Base-by-base conservation (phyloP, 805 yeast genomes). In the Teunomyces lycoperdinae region DNA sequence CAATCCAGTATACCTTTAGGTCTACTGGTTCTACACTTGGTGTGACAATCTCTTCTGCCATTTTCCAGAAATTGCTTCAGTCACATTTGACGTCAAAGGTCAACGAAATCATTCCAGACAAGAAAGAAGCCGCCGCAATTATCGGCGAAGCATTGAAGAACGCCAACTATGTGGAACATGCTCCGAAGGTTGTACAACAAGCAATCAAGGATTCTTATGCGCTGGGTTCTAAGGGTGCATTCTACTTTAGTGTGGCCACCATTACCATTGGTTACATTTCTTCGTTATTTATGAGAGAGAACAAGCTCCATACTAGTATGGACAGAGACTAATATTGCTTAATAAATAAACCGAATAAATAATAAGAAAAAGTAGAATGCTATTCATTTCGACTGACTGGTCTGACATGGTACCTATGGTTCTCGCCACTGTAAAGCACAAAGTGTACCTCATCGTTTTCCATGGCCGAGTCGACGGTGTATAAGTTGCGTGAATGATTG, bases 11-110 rank as follows among this genome's bases (percentile, higher is more conserved):
- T 63, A 90, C 91, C 0, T 89, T 87, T 71, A 76, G 96, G 58
- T 84, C 92, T 8, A 84, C 90, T 0, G 96, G 96, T 0, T 85
- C 92, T n/a, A 86, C 94, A 0, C 66, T 88, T 43, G 96, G 96
- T 33, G 90, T 89, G 11, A 72, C 91, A 1, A 56, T 83, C 9
- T 83, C 87, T 0, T 77, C 86, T 16, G 83, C 89, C 3, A 70
- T 85, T 26, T 86, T 85, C 68, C 86, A 81, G 58, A 71, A 71
- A 43, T 60, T 71, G 8, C 69, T 85, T 46, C 52, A 56, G 17
- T 30, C 42, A 4, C 46, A 49, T n/a, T 57, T 73, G 50, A 42
- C 34, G n/a, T 3, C 42, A 6, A 50, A 46, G 36, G 38, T 55
- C 17, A 39, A 41, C 24, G 41, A 32, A 2, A 17, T 55, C 20